Conservation (phyloP, 345 rosid genomes). For the Gossypium turneri region DNA sequence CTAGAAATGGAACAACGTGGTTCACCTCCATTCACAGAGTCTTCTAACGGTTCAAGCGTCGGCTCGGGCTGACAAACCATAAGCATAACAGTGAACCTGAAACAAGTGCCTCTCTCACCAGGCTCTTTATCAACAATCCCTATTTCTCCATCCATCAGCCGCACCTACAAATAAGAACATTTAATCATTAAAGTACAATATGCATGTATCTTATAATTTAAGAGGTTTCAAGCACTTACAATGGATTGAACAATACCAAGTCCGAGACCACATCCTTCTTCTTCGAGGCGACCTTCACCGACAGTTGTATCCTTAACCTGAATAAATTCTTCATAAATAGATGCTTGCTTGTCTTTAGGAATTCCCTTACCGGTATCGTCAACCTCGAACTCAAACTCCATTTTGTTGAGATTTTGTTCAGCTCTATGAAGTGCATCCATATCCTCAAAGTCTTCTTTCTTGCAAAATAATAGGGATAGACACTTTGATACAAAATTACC, state of each 20-base stretch:
- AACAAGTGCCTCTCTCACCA: slow-evolving; percentile 66
- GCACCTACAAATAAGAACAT: slow-evolving; percentile 38
- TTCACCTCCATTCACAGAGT: not conserved
- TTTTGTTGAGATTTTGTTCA: slow-evolving; percentile 26
- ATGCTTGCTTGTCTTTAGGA: slow-evolving; percentile 53
- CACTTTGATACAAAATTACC: slow-evolving; percentile 21
- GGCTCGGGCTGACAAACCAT: slow-evolving; percentile 22
- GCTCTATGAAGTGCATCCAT: slow-evolving; percentile 21
- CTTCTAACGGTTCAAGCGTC: slow-evolving; percentile 28
- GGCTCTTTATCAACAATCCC: slow-evolving; percentile 49
- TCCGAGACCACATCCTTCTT: slow-evolving; percentile 76
- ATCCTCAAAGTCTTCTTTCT: slow-evolving; percentile 24
- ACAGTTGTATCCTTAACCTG: slow-evolving; percentile 62
- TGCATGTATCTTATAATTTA: not conserved
- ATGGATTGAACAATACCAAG: slow-evolving; percentile 89
- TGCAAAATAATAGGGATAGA: slow-evolving; percentile 22
- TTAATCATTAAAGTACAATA: not conserved
- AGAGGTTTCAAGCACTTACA: slow-evolving; percentile 30
- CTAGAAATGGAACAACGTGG: slow-evolving; percentile 24
- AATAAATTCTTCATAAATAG: slow-evolving; percentile 67
- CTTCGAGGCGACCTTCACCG: slow-evolving; percentile 27
- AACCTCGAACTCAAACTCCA: slow-evolving; percentile 68
- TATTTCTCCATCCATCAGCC: slow-evolving; percentile 82
- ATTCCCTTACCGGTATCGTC: slow-evolving; percentile 82
- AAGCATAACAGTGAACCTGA: slow-evolving; percentile 63